Base-by-base conservation (phyloP, 768 basidiomycete genomes). In the Tricholoma saponaceum region DNA sequence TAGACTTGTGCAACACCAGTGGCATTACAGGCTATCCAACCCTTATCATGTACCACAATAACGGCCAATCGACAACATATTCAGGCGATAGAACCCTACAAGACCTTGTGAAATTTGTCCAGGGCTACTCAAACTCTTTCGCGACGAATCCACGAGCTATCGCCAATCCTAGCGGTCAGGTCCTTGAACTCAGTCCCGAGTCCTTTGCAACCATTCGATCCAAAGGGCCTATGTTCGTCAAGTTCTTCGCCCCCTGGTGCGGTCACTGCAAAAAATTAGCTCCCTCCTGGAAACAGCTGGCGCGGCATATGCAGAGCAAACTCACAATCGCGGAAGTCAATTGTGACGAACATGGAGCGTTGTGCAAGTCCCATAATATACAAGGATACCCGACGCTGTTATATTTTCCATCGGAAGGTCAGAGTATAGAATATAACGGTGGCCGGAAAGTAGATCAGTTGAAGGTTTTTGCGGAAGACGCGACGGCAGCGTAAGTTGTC, bases 261-360 rank as follows among this genome's bases (percentile, higher is more conserved):
- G 91, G 91, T 4, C 95, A 98, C 72, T 99, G 96, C 81, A 95
- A 97, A 75, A 92, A 92, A 67, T 79, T 98, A 1, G 91, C 92
- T 0, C 94, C 87, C 52, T 79, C 76, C 0, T 98, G 94, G 92
- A 75, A 74, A 1, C 77, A 88, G 51, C 81, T 99, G 3, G 95
- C 91, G 0, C 70, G 73, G 51, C 73, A 75, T 20, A 85, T 95
- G 80, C 81, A 87, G 62, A 75, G 79, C 59, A 85, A 85, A 50
- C 75, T 95, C 28, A 88, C 83, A 37, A 74, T 99, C 8, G 94
- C 86, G 2, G 86, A 96, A 60, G 87, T 99, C 13, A 84, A 99
- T 67, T 99, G 96, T 66, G 96, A 98, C 16, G 83, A 77, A 0
- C 75, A 95, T 63, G 74, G 77, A 41, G 69, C 77, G 0, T 66